Evolutionary conservation across 1,284 basidiomycete genomes (phyloP), one percentile per base, ranked within the genome.

Genomic region (Apiotrichum laibachii): DNA sequence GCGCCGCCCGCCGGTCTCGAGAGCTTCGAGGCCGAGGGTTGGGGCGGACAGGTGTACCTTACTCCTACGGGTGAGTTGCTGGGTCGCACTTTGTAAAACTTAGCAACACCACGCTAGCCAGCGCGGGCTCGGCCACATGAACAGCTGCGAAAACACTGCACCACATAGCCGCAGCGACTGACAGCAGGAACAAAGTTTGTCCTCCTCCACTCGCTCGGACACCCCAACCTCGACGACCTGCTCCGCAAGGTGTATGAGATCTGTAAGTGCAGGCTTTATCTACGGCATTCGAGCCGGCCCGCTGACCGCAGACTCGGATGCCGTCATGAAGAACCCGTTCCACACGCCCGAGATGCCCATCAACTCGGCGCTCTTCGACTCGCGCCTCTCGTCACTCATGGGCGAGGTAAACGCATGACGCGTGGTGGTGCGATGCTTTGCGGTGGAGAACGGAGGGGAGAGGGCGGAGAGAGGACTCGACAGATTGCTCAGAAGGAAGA

Each of bases 311-410:
- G 77, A 80, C 64, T 61, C 92, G 2, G 94, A 97, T 72, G 87
- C 89, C 6, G 93, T 96, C 55, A 96, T 97, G 92, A 98, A 99
- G 82, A 98, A 98, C 73, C 96, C 96, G 1, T 99, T 99, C 80
- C 93, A 99, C 76, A 96, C 92, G 5, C 89, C 90, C 31, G 96
- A 99, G 78, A 99, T 99, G 95, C 96, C 96, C 1, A 95, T 99
- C 67, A 86, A 95, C 51, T 90, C 84, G 53, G 89, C 93, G 67
- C 86, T 85, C 11, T 99, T 99, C 71, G 95, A 99, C 71, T 81
- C 79, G 40, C 85, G 86, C 55, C 68, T 82, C 55, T 68, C 72
- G 46, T 62, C 62, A 1, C 67, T 80, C 18, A 77, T 81, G 13
- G 67, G 65, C 1, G 59, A 56, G 18, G 68, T 70, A 21, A 75